A percentile compares a stretch with the other conserved stretches of the same genome.
Evolutionary conservation across 495 filamentous ascomycete species (phyloP).

Genomic region (Aspergillus asperescens): DNA sequence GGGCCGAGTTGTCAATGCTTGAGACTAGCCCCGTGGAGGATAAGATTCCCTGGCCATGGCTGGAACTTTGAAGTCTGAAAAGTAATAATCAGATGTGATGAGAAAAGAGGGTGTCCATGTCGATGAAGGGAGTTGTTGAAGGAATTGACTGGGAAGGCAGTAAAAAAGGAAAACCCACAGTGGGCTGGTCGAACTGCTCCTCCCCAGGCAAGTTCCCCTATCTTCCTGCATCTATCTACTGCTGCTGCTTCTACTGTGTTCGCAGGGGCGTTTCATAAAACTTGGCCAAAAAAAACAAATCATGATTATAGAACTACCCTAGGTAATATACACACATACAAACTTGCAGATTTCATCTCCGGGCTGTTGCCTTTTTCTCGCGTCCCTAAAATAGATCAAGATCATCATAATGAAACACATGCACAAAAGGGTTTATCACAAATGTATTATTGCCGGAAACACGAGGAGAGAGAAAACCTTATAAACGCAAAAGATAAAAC

Average conservation of each 20-base stretch:
- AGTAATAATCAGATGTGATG: background rate
- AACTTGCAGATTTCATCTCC: constrained; percentile 5
- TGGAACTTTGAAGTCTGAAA: constrained; percentile 6
- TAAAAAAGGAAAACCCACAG: constrained; percentile 1
- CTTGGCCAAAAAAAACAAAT: constrained; percentile 6
- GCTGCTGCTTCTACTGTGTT: background rate
- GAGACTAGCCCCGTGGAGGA: constrained; percentile 3
- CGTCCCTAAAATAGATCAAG: constrained; percentile 19
- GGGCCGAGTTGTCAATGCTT: constrained; percentile 2
- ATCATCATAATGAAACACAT: constrained; percentile 18
- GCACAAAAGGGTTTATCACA: background rate
- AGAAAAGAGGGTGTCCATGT: background rate
- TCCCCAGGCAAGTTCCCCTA: background rate
- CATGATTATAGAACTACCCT: constrained; percentile 1
- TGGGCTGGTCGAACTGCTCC: background rate
- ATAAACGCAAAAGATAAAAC: constrained; percentile 16
- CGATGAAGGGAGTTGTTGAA: background rate
- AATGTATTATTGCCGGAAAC: constrained; percentile 5
- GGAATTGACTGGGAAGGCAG: background rate
- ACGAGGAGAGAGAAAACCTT: constrained; percentile 11
- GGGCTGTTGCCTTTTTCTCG: constrained; percentile 22
- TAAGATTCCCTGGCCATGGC: constrained; percentile 7
- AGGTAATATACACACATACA: constrained; percentile 10
- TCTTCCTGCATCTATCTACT: background rate
- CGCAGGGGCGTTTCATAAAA: background rate